Base-by-base conservation (phyloP, 345 rosid genomes). In the Mallotus nudiflorus region DNA sequence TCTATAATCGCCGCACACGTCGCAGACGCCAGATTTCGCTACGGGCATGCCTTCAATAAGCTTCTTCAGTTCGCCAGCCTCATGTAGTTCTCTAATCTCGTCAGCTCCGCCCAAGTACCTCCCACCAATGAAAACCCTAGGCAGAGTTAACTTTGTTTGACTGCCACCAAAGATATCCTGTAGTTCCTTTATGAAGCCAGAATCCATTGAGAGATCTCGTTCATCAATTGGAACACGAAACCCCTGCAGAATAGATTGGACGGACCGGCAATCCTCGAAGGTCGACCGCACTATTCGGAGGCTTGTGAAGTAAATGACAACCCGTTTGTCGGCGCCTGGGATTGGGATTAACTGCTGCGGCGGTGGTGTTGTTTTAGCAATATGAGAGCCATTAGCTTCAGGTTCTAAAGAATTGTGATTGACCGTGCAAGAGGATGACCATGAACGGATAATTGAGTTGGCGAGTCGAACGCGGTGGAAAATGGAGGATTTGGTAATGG, bases 61-160 rank as follows among this genome's bases (percentile, higher is more conserved):
- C 78, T 87, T 90, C 92, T 87, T 91, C 53, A 94, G 91, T 82
- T 91, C 96, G 2, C 98, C 97, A 6, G 82, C 57, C 86, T 91
- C 98, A 84, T 94, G 82, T 3, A 94, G 81, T 72, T 83, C 87
- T 50, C 65, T 66, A n/a, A 88, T 77, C 82, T 91, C 98, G 69
- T 94, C 93, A 1, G 89, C 97, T 9, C 98, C 97, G 5, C 96
- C 98, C 2, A 94, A 40, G 82, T 90, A 91, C 64, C 85, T 71
- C 0, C 98, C 97, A 6, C 93, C 95, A 48, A 94, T 88, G 61
- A 91, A 94, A 0, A 94, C 96, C 45, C 87, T 72, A 7, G 98
- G 98, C 59, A 94, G 55, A 65, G 84, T 75, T 78, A 73, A 65
- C 78, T 66, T 79, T 5, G 29, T 50, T 70, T 70, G 75, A 49